Evolutionary conservation across 192 early-diverging fungal species (phyloP), one percentile per base, ranked within the genome.

Genomic region (Paraglomus occultum): DNA sequence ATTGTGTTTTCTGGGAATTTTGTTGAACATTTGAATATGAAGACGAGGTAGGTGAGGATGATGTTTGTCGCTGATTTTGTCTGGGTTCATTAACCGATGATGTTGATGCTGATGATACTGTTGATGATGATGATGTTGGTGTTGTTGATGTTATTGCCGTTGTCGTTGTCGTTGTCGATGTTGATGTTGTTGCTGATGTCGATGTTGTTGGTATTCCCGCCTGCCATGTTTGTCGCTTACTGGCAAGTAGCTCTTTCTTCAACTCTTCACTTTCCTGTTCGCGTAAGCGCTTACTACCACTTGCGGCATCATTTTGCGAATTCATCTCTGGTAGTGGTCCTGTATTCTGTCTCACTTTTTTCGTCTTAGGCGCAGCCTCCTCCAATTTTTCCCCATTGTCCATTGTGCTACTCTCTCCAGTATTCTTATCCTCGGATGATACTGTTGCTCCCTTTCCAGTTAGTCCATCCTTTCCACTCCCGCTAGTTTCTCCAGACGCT

Each of bases 1-100:
- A 15, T 40, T 57, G 54, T 68, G 51, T 46, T 68, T 68, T 44
- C 45, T 69, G 2, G 43, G 17, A 20, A 57, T 54, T 20, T 69
- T 54, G 39, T 17, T 23, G 11, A 20, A 39, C 38, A 22, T 12
- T 17, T 43, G 53, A 45, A 57, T 54, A 20, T 31, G 67, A 42
- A 45, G 42, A 31, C 31, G 31, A 31, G 31, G 3, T 31, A 31
- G 31, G 31, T 31, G 31, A 31, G 31, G 3, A 31, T 31, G 31
- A 31, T 31, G 31, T 31, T 31, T 31, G 31, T 57, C 51, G 48
- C 57, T 69, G 53, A 45, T 54, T 69, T 43, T 42, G 12, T 12
- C 20, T 7, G 14, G 51, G 45, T 31, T 39, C 57, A 20, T 55
- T 54, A 17, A 20, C 47, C 14, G 67, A 5, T 48, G 17, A 46